Evolutionary conservation across 257 asterid genomes (phyloP).

Genomic region (Rhazya stricta): DNA sequence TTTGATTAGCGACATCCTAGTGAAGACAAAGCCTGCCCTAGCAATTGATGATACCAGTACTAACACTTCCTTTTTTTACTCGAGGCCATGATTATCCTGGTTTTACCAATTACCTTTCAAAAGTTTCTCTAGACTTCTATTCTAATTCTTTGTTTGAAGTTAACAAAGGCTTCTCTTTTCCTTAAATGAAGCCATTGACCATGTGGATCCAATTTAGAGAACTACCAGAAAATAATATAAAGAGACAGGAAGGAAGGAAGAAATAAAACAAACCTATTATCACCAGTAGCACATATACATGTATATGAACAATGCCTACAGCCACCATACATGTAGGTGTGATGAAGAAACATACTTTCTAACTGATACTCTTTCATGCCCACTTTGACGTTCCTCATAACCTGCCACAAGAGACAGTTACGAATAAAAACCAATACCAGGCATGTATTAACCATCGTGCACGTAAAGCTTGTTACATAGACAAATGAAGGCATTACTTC

Average conservation of each 20-base stretch:
- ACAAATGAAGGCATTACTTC: not conserved
- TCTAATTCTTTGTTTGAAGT: not conserved
- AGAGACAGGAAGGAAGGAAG: not conserved
- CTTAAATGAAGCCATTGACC: not conserved
- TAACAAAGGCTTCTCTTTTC: not conserved
- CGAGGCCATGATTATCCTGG: not conserved
- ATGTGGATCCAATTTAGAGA: not conserved
- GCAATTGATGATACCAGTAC: not conserved
- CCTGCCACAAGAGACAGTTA: constrained; percentile 44
- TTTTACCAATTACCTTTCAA: not conserved
- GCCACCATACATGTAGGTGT: constrained; percentile 97
- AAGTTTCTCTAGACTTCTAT: not conserved
- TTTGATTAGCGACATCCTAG: not conserved
- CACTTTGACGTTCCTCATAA: constrained; percentile 67
- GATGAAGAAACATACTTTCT: constrained; percentile 96
- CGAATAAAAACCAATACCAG: constrained; percentile 15
- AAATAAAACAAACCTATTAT: constrained; percentile 46
- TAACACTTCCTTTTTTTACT: not conserved
- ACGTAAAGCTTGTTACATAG: not conserved
- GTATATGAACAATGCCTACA: constrained; percentile 99
- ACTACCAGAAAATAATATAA: not conserved
- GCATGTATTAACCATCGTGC: not conserved
- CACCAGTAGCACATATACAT: constrained; percentile 94
- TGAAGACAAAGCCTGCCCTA: not conserved
- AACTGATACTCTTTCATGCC: constrained; percentile 95